Base-by-base conservation (phyloP, 306 rosid genomes). In the Oxytropis ochrocephala region DNA sequence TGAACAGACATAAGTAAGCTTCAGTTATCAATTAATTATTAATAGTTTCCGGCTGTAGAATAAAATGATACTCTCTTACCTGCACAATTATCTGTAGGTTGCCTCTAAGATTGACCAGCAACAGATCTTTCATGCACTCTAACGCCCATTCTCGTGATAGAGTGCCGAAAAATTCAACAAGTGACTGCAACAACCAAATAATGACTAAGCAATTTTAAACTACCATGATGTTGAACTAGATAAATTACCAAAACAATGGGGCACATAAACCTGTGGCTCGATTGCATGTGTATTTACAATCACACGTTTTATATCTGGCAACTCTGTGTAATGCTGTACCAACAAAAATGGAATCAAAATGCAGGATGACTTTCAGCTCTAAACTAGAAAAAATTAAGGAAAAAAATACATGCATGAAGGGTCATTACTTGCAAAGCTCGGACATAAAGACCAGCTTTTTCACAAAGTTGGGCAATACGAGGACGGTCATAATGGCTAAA, bases 121-220 rank as follows among this genome's bases (percentile, higher is more conserved):
- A 83, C 75, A 95, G 95, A 84, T 95, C 99, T 83, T 95, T 95
- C 99, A 95, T 95, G 55, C 99, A 95, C 80, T 95, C 99, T 80
- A 95, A 72, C 29, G 92, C 99, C 99, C 99, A 95, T 78, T 95
- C 99, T 32, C 81, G 82, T 16, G 99, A 95, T 54, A 95, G 83
- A 44, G 99, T 91, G 12, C 99, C 99, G 12, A 95, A 95, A 79
- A 91, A 95, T 77, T 95, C 99, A 51, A 95, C 97, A 54, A 95
- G 97, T 72, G 99, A 83, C 96, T 95, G 87, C 62, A 81, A 70
- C 38, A 67, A 84, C 46, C 43, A 32, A 59, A 75, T 43, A 43
- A 54, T 48, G 32, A 83, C 68, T 12, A 55, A 59, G 71, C 59
- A 76, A 59, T 65, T 46, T 1, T 7, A 55, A 56, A 72, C 39